Conservation (phyloP, 495 filamentous ascomycete genomes). For the Tetracladium setigerum region DNA sequence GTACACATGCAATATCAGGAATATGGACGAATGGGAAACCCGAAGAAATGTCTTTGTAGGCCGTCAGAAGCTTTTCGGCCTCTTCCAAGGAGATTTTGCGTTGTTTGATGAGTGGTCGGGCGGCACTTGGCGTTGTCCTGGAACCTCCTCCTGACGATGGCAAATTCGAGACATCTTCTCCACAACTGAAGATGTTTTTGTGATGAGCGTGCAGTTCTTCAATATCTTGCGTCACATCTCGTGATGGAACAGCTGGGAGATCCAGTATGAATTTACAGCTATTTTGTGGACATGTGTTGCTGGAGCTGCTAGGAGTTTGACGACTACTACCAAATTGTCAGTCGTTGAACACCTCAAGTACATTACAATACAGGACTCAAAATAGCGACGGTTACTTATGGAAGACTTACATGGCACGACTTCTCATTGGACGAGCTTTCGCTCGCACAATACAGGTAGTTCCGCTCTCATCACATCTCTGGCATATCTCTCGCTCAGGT, state of each 20-base stretch:
- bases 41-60: slow-evolving; percentile 18
- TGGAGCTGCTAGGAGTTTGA: no score
- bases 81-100: slow-evolving; percentile 8
- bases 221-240: slow-evolving; percentile 4
- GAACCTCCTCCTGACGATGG: neutral
- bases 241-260: slow-evolving; percentile 12
- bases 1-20: slow-evolving; percentile 19
- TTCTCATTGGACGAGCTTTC: slow-evolving; percentile 18
- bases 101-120: neutral
- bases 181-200: slow-evolving; percentile 11
- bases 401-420: slow-evolving; percentile 4
- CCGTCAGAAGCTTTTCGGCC: slow-evolving; percentile 12
- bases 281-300: no score
- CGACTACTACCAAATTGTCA: no score
- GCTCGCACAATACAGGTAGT: slow-evolving; percentile 15
- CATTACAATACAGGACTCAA: no score
- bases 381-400: no score
- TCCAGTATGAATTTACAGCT: slow-evolving; percentile 12
- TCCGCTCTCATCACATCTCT: slow-evolving; percentile 14
- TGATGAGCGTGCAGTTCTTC: slow-evolving; percentile 12
- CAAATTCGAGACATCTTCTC: neutral
- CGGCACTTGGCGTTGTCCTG: neutral
- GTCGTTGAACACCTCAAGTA: no score
- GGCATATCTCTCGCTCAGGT: slow-evolving; percentile 10
- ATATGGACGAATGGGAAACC: slow-evolving; percentile 34